These are phyloP conservation scores for Venustampulla echinocandica DNA, from an alignment of 495 filamentous ascomycete genomes.

Conservation along the genomic window DNA sequence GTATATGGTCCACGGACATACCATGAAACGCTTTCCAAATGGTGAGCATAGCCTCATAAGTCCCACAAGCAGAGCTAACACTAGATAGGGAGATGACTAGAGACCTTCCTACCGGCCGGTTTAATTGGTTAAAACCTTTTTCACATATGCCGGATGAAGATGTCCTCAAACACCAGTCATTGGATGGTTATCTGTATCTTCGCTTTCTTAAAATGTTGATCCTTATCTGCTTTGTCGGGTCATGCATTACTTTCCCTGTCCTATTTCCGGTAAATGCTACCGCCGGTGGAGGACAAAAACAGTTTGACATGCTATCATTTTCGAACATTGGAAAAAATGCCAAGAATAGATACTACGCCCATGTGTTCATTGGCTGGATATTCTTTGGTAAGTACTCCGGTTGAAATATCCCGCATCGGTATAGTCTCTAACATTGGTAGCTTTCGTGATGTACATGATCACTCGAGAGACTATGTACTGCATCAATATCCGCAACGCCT, in stretches of 20 bases:
- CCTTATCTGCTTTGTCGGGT: constrained; percentile 68
- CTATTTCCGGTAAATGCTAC: constrained; percentile 84
- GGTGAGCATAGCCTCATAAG: constrained; percentile 31
- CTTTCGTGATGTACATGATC: constrained; percentile 82
- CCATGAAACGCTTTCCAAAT: constrained; percentile 57
- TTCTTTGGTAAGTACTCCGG: constrained; percentile 57
- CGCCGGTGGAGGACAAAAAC: constrained; percentile 53
- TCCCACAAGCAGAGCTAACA: background rate
- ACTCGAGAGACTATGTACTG: constrained; percentile 88
- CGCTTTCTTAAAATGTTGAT: constrained; percentile 71
- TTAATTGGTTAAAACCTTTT: constrained; percentile 68
- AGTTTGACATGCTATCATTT: constrained; percentile 75
- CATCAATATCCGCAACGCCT: constrained; percentile 91
- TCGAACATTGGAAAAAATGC: constrained; percentile 53
- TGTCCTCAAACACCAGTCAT: constrained; percentile 76
- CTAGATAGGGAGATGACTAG: constrained; percentile 56
- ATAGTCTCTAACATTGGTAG: constrained; percentile 31
- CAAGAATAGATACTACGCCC: constrained; percentile 67
- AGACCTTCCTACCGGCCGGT: constrained; percentile 52
- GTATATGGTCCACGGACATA: constrained; percentile 85
- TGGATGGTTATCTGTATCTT: constrained; percentile 82
- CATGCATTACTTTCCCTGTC: constrained; percentile 72
- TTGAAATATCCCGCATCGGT: background rate
- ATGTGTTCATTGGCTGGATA: constrained; percentile 64
- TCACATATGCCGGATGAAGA: constrained; percentile 72